A percentile compares a stretch with the other conserved stretches of the same genome.
These are phyloP conservation scores for Fusarium equiseti DNA, from an alignment of 2,329 filamentous ascomycete species.

Conservation along the genomic window DNA sequence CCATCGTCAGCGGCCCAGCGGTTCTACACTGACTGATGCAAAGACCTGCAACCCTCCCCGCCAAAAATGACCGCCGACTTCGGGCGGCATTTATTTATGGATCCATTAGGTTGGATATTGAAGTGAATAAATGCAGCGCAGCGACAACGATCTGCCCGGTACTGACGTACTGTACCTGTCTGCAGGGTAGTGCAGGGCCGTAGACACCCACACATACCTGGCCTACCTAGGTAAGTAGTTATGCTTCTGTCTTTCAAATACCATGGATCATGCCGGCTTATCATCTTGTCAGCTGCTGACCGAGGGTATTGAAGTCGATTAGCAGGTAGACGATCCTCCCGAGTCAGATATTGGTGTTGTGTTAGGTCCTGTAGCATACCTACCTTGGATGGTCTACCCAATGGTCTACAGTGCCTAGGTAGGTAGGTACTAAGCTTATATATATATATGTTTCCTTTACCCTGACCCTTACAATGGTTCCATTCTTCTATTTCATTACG, in stretches of 20 bases:
- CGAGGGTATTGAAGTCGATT: slow-evolving; percentile 1
- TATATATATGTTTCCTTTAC: background rate
- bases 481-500: slow-evolving; percentile 8
- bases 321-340: slow-evolving; percentile 1
- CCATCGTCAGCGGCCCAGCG: slow-evolving; percentile 20
- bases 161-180: slow-evolving; percentile 1
- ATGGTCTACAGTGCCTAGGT: background rate
- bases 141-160: slow-evolving; percentile 26
- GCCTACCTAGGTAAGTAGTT: background rate
- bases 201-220: slow-evolving; percentile 6
- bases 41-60: slow-evolving; percentile 31
- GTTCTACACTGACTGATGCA: slow-evolving; percentile 29
- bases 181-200: slow-evolving; percentile 11
- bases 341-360: slow-evolving; percentile 7
- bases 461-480: slow-evolving; percentile 17
- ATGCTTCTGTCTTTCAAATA: background rate
- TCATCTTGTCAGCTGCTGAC: slow-evolving; percentile 18
- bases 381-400: background rate
- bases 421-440: background rate
- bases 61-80: slow-evolving; percentile 44
- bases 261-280: slow-evolving; percentile 1
- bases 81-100: slow-evolving; percentile 21
- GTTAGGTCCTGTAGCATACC: background rate
- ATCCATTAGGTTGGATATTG: background rate
- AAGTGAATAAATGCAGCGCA: slow-evolving; percentile 23